These are phyloP conservation scores for Lodderomyces beijingensis DNA, from an alignment of 1,139 yeast species.

Conservation along the genomic window DNA sequence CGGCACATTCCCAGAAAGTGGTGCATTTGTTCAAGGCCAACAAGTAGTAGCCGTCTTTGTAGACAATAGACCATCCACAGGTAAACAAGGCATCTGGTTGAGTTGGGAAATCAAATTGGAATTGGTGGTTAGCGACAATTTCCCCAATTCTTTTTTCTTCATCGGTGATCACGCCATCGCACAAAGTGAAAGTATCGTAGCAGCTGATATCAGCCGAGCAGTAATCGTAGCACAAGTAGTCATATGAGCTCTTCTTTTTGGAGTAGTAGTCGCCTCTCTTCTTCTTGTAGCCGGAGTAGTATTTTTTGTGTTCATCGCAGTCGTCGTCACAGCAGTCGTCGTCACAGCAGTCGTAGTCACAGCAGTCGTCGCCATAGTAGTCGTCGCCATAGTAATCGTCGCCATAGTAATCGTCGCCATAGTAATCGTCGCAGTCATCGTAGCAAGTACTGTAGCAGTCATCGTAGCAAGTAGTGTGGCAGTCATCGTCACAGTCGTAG, in stretches of 20 bases:
- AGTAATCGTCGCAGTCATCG: no score
- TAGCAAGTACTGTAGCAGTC: no score
- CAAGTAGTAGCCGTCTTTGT: conserved; percentile 18
- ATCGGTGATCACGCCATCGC: conserved; percentile 39
- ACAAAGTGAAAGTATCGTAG: conserved; percentile 35
- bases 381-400: no score
- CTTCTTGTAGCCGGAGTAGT: neutral
- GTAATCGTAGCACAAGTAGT: conserved; percentile 2
- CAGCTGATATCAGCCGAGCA: conserved; percentile 2
- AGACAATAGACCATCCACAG: conserved; percentile 15
- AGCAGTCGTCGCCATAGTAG: neutral
- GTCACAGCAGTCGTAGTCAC: no score
- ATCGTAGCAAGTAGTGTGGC: no score
- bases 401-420: no score
- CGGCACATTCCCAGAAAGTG: conserved; percentile 9
- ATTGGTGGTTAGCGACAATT: conserved; percentile 44
- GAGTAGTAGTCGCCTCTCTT: neutral
- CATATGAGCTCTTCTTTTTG: neutral
- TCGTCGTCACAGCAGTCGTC: conserved; percentile 3
- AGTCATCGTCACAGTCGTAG: no score
- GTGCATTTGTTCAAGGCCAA: conserved; percentile 10
- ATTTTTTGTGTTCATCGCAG: neutral
- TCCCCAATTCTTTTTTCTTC: conserved; percentile 35
- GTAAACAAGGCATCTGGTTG: conserved; percentile 11
- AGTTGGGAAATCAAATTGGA: conserved; percentile 52